Percentiles rank a stretch among this genome's conserved stretches.
phyloP scores from a whole-genome alignment of 192 early-diverging fungal species.

The Linnemannia elongata region DNA sequence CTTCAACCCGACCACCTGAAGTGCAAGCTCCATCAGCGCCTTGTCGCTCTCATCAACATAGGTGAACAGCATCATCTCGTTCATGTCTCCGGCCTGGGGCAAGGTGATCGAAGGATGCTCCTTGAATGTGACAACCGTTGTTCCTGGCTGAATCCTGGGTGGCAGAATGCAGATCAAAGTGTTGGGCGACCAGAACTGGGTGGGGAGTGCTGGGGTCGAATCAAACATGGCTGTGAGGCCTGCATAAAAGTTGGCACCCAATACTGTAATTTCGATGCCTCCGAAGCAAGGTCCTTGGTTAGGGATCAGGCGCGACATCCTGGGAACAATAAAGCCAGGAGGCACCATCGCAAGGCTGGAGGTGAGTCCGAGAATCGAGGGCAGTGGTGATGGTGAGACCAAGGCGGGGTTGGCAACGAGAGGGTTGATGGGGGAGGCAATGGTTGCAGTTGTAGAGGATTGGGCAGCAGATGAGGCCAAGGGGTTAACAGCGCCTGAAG shows the following conservation, averaged over 20 bases:
- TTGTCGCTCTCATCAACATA: slow-evolving; percentile 82
- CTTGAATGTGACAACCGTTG: slow-evolving; percentile 74
- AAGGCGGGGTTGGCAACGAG: slow-evolving; percentile 18
- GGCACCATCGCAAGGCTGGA: slow-evolving; percentile 44
- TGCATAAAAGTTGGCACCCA: slow-evolving; percentile 86
- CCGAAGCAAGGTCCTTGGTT: slow-evolving; percentile 88
- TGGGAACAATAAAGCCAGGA: slow-evolving; percentile 55
- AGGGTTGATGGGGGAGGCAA: slow-evolving; percentile 35
- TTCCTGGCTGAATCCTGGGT: slow-evolving; percentile 78
- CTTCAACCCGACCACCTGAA: slow-evolving; percentile 89
- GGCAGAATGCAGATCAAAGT: slow-evolving; percentile 90
- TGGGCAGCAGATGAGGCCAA: slow-evolving; percentile 19
- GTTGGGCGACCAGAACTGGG: slow-evolving; percentile 83
- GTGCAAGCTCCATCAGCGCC: slow-evolving; percentile 90
- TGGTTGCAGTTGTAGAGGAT: slow-evolving; percentile 12
- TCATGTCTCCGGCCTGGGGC: slow-evolving; percentile 21
- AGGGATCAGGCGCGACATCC: slow-evolving; percentile 84
- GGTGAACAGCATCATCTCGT: slow-evolving; percentile 54
- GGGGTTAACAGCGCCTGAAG: slow-evolving; percentile 25
- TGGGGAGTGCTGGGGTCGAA: slow-evolving; percentile 74
- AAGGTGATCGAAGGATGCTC: slow-evolving; percentile 62
- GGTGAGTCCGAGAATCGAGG: slow-evolving; percentile 37
- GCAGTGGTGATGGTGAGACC: slow-evolving; percentile 39
- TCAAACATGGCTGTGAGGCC: slow-evolving; percentile 82
- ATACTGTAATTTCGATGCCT: slow-evolving; percentile 86